phyloP scores from a whole-genome alignment of 495 filamentous ascomycete species.

The Xylaria longipes region DNA sequence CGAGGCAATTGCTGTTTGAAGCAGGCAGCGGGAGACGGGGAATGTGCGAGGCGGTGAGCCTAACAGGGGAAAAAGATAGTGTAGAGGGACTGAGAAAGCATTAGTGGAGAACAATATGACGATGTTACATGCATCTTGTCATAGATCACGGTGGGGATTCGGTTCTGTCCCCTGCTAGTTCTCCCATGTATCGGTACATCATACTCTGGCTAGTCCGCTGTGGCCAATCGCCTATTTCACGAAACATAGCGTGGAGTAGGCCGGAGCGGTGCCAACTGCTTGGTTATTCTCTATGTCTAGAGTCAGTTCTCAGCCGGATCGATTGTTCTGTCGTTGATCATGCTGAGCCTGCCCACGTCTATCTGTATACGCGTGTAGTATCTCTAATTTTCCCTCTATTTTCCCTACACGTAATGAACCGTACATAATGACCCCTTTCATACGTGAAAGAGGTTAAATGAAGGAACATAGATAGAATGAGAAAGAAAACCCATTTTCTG shows the following conservation, averaged over 20 bases:
- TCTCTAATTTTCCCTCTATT: constrained; percentile 10
- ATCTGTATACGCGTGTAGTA: neutral
- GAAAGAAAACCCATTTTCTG: constrained; percentile 14
- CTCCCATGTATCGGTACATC: constrained; percentile 18
- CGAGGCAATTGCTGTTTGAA: neutral
- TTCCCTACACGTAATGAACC: neutral
- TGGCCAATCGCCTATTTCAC: neutral
- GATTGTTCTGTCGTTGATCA: constrained; percentile 1
- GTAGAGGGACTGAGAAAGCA: neutral
- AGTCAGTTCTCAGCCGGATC: neutral
- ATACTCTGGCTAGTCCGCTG: constrained; percentile 1
- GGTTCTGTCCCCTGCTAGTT: constrained; percentile 9
- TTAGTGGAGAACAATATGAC: constrained; percentile 12
- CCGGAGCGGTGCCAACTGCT: constrained; percentile 11
- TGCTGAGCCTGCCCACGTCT: constrained; percentile 7
- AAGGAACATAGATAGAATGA: neutral
- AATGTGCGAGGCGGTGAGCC: constrained; percentile 18
- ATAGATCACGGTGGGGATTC: constrained; percentile 22
- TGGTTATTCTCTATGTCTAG: constrained; percentile 9
- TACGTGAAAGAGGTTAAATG: neutral
- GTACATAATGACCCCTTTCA: neutral
- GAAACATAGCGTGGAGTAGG: neutral
- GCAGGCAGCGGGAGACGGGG: neutral
- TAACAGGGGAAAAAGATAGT: neutral
- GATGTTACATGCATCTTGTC: constrained; percentile 19